A percentile compares a stretch with the other conserved stretches of the same genome.
Evolutionary conservation across 208 protist species (phyloP).

Genomic region (Willaertia magna): DNA sequence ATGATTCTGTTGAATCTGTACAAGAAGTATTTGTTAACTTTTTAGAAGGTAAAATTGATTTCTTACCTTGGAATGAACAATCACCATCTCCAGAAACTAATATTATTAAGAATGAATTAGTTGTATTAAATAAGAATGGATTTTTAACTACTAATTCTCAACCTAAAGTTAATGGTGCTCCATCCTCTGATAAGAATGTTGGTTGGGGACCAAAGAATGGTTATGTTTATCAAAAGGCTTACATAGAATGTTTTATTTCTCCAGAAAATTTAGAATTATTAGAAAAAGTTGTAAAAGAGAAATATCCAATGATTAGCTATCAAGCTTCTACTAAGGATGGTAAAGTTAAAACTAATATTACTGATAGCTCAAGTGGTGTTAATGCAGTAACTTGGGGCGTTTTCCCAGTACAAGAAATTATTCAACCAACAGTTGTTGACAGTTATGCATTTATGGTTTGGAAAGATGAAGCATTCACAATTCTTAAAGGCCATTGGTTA

Average conservation of each 20-base stretch:
- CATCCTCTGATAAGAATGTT: background rate
- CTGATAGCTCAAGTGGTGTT: constrained; percentile 1
- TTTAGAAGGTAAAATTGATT: background rate
- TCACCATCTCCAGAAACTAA: constrained; percentile 44
- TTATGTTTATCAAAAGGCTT: constrained; percentile 50
- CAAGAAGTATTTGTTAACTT: background rate
- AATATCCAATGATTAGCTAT: constrained; percentile 19
- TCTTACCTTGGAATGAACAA: constrained; percentile 53
- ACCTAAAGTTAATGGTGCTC: constrained; percentile 14
- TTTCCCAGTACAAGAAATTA: constrained; percentile 44
- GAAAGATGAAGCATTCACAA: constrained; percentile 44
- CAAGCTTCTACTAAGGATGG: background rate
- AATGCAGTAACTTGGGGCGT: constrained; percentile 54
- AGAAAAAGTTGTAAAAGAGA: constrained; percentile 32
- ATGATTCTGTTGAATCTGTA: background rate
- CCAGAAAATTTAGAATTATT: constrained; percentile 27
- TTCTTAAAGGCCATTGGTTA: constrained; percentile 32
- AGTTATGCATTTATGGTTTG: constrained; percentile 41
- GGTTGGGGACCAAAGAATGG: constrained; percentile 48
- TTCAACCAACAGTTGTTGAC: constrained; percentile 54
- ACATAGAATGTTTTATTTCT: constrained; percentile 51
- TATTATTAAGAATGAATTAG: constrained; percentile 45
- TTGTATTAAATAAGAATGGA: constrained; percentile 59
- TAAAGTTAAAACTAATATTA: background rate
- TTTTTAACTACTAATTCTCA: constrained; percentile 83